phyloP scores from a whole-genome alignment of 2,329 filamentous ascomycete genomes.

The Zasmidium citrigriseum region DNA sequence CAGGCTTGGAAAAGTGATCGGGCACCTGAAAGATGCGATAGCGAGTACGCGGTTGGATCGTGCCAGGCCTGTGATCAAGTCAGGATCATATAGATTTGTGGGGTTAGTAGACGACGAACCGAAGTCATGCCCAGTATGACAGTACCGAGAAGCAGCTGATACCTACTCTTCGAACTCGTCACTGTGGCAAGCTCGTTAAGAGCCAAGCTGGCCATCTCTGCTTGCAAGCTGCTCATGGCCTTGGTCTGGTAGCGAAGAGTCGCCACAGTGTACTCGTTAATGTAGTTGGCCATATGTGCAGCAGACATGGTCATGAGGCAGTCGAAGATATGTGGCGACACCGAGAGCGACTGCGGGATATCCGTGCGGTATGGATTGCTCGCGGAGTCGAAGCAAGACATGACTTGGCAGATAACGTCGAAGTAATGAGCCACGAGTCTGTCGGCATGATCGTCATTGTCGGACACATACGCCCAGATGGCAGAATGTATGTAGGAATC shows the following conservation, averaged over 20 bases:
- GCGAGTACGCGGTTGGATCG: constrained; percentile 6
- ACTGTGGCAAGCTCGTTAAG: neutral
- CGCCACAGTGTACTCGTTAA: constrained; percentile 5
- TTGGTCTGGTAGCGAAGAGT: constrained; percentile 13
- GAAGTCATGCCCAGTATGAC: constrained; percentile 19
- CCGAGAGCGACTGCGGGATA: constrained; percentile 3
- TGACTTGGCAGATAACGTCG: constrained; percentile 11
- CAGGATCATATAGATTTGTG: neutral
- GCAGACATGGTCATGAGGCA: constrained; percentile 16
- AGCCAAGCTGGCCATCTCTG: constrained; percentile 5
- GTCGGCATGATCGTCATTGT: constrained; percentile 2
- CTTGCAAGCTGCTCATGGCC: constrained; percentile 11
- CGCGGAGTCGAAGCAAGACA: constrained; percentile 13
- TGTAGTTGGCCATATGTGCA: constrained; percentile 14
- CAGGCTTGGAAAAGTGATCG: constrained; percentile 17
- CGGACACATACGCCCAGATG: neutral
- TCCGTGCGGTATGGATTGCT: constrained; percentile 15
- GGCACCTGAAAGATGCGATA: constrained; percentile 15
- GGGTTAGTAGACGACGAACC: neutral
- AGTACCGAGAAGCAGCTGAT: constrained; percentile 11
- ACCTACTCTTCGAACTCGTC: neutral
- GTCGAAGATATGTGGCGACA: constrained; percentile 7
- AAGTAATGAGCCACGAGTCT: constrained; percentile 12
- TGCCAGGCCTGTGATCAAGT: constrained; percentile 11
- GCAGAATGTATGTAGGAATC: neutral